phyloP scores from a whole-genome alignment of 2,329 filamentous ascomycete species.

The Orbilia oligospora region DNA sequence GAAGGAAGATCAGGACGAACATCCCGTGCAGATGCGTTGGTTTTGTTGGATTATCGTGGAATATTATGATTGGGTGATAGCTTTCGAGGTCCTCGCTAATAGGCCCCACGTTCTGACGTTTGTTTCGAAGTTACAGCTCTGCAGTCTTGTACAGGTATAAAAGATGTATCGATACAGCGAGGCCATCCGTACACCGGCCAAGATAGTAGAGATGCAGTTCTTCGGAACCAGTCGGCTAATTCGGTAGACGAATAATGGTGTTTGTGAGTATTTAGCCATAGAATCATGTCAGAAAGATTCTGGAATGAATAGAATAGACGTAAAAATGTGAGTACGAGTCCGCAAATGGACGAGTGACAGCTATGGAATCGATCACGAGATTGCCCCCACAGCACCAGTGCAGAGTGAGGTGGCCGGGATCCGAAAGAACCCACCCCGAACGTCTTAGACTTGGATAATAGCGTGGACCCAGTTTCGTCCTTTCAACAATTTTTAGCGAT shows the following conservation, averaged over 20 bases:
- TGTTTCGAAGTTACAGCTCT: not conserved
- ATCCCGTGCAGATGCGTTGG: not conserved
- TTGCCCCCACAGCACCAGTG: conserved; percentile 46
- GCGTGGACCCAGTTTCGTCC: conserved; percentile 46
- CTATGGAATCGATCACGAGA: conserved; percentile 48
- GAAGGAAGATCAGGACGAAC: not conserved
- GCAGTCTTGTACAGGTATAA: no score
- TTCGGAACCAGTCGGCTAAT: conserved; percentile 11
- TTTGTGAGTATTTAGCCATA: not conserved
- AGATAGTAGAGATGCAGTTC: conserved; percentile 1
- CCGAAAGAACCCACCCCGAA: conserved; percentile 28
- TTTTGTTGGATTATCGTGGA: not conserved
- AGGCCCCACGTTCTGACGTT: conserved; percentile 14
- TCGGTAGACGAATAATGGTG: conserved; percentile 1
- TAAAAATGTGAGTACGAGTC: not conserved
- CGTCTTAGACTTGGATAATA: conserved; percentile 30
- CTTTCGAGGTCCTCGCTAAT: conserved; percentile 11
- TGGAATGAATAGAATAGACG: conserved; percentile 5
- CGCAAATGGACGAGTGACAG: not conserved
- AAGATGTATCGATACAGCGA: not conserved
- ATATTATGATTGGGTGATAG: not conserved
- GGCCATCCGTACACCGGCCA: not conserved
- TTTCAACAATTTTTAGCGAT: conserved; percentile 42
- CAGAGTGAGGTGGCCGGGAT: conserved; percentile 32
- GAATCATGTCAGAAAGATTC: not conserved